These are phyloP conservation scores for Phanerochaete sordida DNA, from an alignment of 768 basidiomycete genomes.

Conservation along the genomic window DNA sequence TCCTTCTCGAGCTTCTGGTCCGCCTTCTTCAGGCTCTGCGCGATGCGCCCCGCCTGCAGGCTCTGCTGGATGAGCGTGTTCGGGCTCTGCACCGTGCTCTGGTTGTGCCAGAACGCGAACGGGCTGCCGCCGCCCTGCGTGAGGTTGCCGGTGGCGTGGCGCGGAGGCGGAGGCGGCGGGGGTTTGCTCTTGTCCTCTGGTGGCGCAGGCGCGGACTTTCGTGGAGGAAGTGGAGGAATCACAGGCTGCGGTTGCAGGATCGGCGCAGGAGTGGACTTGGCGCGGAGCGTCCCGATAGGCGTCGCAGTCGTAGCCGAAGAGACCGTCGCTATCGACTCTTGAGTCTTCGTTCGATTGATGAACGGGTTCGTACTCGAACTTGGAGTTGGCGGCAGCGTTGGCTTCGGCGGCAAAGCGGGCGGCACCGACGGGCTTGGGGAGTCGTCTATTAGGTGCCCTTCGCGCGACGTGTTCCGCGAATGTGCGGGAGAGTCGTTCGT, in stretches of 20 bases:
- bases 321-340: slow-evolving; percentile 1
- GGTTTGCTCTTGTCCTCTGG: background rate
- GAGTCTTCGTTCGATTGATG: slow-evolving; percentile 24
- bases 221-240: slow-evolving; percentile 48
- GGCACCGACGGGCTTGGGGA: slow-evolving; percentile 3
- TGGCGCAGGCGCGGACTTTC: slow-evolving; percentile 33
- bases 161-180: slow-evolving; percentile 22
- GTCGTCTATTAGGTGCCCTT: background rate
- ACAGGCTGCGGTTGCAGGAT: background rate
- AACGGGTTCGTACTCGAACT: slow-evolving; percentile 39
- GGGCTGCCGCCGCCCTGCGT: slow-evolving; percentile 3
- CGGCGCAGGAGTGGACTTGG: background rate
- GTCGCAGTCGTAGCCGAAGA: background rate
- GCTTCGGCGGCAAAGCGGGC: slow-evolving; percentile 14
- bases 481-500: background rate
- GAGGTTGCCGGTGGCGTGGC: slow-evolving; percentile 27
- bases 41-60: slow-evolving; percentile 69
- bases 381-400: slow-evolving; percentile 10
- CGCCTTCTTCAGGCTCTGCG: slow-evolving; percentile 64
- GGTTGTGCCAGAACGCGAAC: slow-evolving; percentile 18
- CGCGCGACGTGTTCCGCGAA: background rate
- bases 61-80: slow-evolving; percentile 66
- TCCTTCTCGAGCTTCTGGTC: slow-evolving; percentile 68
- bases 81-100: slow-evolving; percentile 18
- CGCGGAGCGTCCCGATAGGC: background rate